Evolutionary conservation across 2,329 filamentous ascomycete genomes (phyloP), one percentile per base, ranked within the genome.

Genomic region (Penicillium sp.): DNA sequence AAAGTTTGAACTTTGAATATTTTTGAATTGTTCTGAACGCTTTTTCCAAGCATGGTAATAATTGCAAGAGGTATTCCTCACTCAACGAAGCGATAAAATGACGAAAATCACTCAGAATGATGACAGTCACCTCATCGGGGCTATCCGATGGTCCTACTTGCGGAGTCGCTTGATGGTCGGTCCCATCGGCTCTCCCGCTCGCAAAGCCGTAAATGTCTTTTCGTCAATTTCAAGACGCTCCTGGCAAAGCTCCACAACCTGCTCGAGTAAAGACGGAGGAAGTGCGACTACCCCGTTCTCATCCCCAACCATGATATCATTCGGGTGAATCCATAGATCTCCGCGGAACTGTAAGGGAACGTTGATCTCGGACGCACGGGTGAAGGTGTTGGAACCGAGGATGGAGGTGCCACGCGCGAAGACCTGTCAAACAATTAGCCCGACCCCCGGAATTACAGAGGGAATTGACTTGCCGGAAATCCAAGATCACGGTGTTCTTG

Each of bases 201-300:
- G 53, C 18, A 60, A 50, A 18, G 55, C 58, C 29, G 48, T 43
- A 53, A 60, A 54, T 2, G 53, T 60, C 53, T 60, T 60, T 46
- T 60, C 55, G 41, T 60, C 58, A 34, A 60, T 60, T n/a, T 60
- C 55, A 34, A 58, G 54, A 0, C 58, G 53, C 44, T 55, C 58
- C 43, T 58, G 50, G 18, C 58, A 60, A 7, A 58, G 34, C 40
- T 58, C 55, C 8, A 60, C 48, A 11, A 54, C 48, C 31, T 58
- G 56, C 39, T 54, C 44, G 18, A 53, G 22, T 22, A 60, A 41
- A 22, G 50, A 53, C 42, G 55, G 55, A 10, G 58, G 56, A 5
- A 60, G 52, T 27, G 57, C 55, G 13, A 60, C 57, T 2, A 55
- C 57, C 3, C 57, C 57, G 27, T 60, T 60, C 44, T 60, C 57